Conservation (phyloP, 2,329 filamentous ascomycete species). For the Penicillium fuscoglaucum region DNA sequence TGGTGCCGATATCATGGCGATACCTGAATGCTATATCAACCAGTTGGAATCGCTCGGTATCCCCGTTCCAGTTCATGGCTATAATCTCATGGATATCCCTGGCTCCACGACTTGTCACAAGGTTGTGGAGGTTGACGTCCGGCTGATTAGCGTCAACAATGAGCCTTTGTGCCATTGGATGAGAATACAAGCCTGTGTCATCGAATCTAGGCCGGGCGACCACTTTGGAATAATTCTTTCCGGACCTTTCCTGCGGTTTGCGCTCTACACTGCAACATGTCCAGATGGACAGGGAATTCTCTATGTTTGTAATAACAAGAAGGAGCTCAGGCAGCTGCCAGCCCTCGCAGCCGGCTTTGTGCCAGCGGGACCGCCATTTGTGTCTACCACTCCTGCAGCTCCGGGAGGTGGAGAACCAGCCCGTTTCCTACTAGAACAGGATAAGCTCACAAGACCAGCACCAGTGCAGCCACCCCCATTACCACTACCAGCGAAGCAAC, state of each 20-base stretch:
- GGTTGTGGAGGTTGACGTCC: not conserved
- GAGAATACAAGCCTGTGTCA: not conserved
- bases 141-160: not conserved
- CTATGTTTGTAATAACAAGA: not conserved
- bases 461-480: not conserved
- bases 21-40: not conserved
- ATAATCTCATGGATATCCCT: not conserved
- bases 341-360: not conserved
- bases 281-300: not conserved
- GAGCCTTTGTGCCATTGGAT: not conserved
- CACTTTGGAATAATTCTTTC: not conserved
- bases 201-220: not conserved
- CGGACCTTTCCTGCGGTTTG: not conserved
- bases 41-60: not conserved
- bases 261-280: not conserved
- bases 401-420: not conserved
- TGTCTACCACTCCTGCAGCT: not conserved
- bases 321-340: not conserved
- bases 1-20: slow-evolving; percentile 4
- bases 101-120: not conserved
- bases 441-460: no score
- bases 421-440: not conserved
- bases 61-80: not conserved
- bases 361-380: not conserved
- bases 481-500: not conserved